phyloP scores from a whole-genome alignment of 805 yeast species.

The Saccharomycopsis fermentans region DNA sequence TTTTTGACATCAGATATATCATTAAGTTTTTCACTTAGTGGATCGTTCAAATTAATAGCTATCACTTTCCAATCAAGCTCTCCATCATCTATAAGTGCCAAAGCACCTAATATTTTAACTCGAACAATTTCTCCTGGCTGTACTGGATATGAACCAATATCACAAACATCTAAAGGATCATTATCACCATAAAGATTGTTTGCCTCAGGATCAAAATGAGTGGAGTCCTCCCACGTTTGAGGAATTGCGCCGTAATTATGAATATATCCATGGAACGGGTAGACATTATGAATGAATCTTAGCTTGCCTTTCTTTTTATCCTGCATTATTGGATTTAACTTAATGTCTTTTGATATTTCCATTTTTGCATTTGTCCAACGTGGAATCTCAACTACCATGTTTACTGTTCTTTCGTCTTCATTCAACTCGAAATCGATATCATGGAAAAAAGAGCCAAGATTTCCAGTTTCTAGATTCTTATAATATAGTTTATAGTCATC shows the following conservation, averaged over 20 bases:
- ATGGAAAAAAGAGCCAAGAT: slow-evolving; percentile 56
- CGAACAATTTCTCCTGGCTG: slow-evolving; percentile 53
- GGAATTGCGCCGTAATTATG: slow-evolving; percentile 86
- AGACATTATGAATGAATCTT: slow-evolving; percentile 67
- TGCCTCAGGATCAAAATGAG: slow-evolving; percentile 30
- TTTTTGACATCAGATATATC: slow-evolving; percentile 59
- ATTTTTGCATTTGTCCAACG: slow-evolving; percentile 79
- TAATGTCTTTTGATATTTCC: slow-evolving; percentile 51
- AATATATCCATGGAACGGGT: slow-evolving; percentile 77
- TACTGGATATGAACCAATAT: slow-evolving; percentile 56
- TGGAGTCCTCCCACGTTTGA: slow-evolving; percentile 98
- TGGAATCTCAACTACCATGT: slow-evolving; percentile 69
- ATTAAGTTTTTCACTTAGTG: slow-evolving; percentile 48
- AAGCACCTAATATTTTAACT: slow-evolving; percentile 63
- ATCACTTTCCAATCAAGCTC: slow-evolving; percentile 94
- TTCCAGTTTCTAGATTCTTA: slow-evolving; percentile 29
- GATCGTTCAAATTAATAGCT: slow-evolving; percentile 58
- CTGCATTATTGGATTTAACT: slow-evolving; percentile 71
- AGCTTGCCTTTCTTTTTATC: slow-evolving; percentile 68
- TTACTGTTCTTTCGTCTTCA: slow-evolving; percentile 33
- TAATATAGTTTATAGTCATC: slow-evolving; percentile 26
- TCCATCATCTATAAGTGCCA: slow-evolving; percentile 83
- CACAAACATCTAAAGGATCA: slow-evolving; percentile 93
- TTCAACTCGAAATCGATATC: slow-evolving; percentile 54
- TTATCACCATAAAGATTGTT: slow-evolving; percentile 65